Base-by-base conservation (phyloP, 2,329 filamentous ascomycete species). In the Cladosporium halotolerans region DNA sequence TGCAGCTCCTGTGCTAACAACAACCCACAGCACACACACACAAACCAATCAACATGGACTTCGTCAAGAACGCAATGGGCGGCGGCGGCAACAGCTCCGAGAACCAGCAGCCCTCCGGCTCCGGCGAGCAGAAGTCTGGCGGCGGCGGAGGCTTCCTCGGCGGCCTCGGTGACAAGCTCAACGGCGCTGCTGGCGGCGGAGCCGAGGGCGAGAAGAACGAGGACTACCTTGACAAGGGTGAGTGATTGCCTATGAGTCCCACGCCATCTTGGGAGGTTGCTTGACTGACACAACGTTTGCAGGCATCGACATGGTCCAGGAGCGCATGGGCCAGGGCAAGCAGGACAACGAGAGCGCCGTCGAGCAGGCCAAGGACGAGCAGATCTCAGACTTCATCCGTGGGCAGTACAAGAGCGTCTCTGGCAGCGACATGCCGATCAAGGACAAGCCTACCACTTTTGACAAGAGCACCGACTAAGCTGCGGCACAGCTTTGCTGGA, bases 351-450 rank as follows among this genome's bases (percentile, higher is more conserved):
- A 76, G 68, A 72, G 68, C 47, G 88, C 88, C 4, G 66, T 83
- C 16, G 89, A 95, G 73, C 88, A 95, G 72, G 86, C 85, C 62
- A 91, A 92, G 74, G 89, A 93, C 68, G 85, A 89, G 70, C 76
- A 85, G 67, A 87, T 90, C 62, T 82, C 80, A 28, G 84, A 89
- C 67, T 84, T 79, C 67, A 81, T 90, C 60, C 80, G 88, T 36
- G 71, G 70, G 40, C 75, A 86, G 70, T 91, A 89, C 78, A 89
- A 89, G 78, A 72, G 62, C 44, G 66, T 72, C 0, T 86, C 84
- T 0, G 88, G 88, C 55, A 81, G 72, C 5, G 87, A 91, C 7
- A 68, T 91, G 50, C 83, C 84, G 28, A 72, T 89, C 68, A 74
- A 79, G 66, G 87, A 90, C 69, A 89, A 51, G 36, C 36, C 36